phyloP scores from a whole-genome alignment of 192 early-diverging fungal genomes.

The Backusella australiensis region DNA sequence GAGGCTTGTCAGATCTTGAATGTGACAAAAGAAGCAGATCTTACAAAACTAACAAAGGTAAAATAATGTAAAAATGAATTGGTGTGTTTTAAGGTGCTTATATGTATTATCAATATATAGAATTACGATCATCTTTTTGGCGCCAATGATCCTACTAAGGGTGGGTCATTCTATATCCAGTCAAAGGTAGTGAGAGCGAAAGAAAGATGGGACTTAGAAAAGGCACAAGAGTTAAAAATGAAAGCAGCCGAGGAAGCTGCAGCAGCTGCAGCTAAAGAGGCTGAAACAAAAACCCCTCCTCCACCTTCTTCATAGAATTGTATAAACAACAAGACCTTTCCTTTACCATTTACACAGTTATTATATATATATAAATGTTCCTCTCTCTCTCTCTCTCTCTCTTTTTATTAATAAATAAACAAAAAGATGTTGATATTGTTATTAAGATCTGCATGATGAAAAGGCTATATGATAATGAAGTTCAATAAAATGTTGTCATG shows the following conservation, averaged over 20 bases:
- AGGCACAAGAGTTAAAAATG: conserved; percentile 54
- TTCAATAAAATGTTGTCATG: neutral
- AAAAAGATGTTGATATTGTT: neutral
- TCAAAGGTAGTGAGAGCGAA: conserved; percentile 92
- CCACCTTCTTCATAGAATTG: conserved; percentile 18
- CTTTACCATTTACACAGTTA: neutral
- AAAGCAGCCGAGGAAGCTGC: conserved; percentile 12
- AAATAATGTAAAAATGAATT: neutral
- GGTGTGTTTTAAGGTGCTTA: neutral
- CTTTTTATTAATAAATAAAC: neutral
- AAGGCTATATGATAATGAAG: conserved; percentile 5
- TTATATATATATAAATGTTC: neutral
- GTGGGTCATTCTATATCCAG: conserved; percentile 93
- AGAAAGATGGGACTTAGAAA: conserved; percentile 92
- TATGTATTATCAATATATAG: conserved; percentile 29
- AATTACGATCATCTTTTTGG: conserved; percentile 87
- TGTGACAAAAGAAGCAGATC: conserved; percentile 63
- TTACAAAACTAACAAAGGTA: conserved; percentile 51
- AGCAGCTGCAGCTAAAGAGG: conserved; percentile 8
- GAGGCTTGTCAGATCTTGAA: conserved; percentile 92
- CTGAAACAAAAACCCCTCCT: neutral
- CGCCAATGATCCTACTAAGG: conserved; percentile 79
- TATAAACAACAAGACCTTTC: neutral
- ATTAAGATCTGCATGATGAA: conserved; percentile 17
- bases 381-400: neutral